Conservation (phyloP, 306 rosid genomes). For the Crotalaria pallida region DNA sequence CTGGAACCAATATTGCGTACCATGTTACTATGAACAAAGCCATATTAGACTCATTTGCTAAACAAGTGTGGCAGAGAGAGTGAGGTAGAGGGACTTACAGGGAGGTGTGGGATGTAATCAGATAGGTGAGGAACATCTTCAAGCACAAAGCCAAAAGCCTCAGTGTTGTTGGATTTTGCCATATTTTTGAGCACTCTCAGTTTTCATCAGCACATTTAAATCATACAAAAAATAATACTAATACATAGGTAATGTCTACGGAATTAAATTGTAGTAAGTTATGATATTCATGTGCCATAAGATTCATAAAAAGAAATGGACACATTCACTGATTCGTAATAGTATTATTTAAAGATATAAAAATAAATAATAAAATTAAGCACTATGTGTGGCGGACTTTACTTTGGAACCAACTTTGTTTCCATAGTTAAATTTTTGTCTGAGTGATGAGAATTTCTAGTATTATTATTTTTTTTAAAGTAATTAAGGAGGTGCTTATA, state of each 20-base stretch:
- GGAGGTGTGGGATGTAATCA: slow-evolving; percentile 62
- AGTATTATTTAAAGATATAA: background rate
- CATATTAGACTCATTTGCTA: background rate
- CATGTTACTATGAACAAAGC: no score
- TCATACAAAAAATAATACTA: background rate
- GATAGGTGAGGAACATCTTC: slow-evolving; percentile 75
- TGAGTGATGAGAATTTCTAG: background rate
- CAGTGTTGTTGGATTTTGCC: background rate
- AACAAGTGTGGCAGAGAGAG: background rate
- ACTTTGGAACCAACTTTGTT: slow-evolving; percentile 4
- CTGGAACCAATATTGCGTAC: no score
- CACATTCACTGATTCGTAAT: background rate
- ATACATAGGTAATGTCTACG: background rate
- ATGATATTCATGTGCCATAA: background rate
- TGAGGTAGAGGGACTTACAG: slow-evolving; percentile 21
- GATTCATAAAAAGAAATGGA: background rate
- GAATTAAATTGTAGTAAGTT: background rate
- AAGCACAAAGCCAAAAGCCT: slow-evolving; percentile 42
- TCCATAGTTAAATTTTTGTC: background rate
- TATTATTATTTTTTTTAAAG: no score
- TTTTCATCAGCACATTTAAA: background rate
- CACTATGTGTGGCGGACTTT: background rate
- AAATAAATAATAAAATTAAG: background rate
- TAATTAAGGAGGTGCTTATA: no score
- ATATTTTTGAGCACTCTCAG: background rate